phyloP scores from a whole-genome alignment of 2,329 filamentous ascomycete genomes.

The Scytalidium sp. region DNA sequence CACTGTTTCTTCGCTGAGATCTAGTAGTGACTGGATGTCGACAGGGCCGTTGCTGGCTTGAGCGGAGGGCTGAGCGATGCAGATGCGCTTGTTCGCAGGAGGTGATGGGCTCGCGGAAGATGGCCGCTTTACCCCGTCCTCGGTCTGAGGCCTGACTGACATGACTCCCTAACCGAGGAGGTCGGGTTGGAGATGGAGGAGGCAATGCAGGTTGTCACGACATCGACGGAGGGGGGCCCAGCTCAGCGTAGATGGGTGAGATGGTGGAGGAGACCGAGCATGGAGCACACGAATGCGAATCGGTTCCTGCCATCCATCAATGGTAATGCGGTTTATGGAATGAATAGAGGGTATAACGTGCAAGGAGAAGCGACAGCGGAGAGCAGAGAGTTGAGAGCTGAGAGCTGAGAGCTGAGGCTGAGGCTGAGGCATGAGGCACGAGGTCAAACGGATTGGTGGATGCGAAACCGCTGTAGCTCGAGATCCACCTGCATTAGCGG shows the following conservation, averaged over 20 bases:
- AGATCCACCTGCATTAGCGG: no score
- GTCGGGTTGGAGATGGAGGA: neutral
- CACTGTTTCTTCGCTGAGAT: slow-evolving; percentile 19
- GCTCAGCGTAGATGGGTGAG: neutral
- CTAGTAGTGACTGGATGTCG: slow-evolving; percentile 13
- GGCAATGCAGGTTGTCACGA: neutral
- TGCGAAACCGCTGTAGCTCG: no score
- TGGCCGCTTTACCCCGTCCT: neutral
- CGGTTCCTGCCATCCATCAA: no score
- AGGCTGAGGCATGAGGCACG: no score
- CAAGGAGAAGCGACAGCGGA: no score
- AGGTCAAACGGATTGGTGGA: no score
- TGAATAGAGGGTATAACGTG: no score
- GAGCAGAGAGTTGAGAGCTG: no score
- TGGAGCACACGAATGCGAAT: neutral
- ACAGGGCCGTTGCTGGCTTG: neutral
- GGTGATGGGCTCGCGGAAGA: neutral
- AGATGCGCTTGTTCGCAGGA: slow-evolving; percentile 9
- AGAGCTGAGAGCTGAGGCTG: no score
- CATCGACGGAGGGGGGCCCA: neutral
- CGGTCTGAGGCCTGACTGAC: neutral
- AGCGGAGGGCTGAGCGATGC: slow-evolving; percentile 6
- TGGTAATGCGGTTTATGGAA: no score
- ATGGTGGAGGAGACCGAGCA: neutral
- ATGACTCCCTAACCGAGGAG: neutral